phyloP scores from a whole-genome alignment of 768 basidiomycete genomes.

The Leccinum boreale region DNA sequence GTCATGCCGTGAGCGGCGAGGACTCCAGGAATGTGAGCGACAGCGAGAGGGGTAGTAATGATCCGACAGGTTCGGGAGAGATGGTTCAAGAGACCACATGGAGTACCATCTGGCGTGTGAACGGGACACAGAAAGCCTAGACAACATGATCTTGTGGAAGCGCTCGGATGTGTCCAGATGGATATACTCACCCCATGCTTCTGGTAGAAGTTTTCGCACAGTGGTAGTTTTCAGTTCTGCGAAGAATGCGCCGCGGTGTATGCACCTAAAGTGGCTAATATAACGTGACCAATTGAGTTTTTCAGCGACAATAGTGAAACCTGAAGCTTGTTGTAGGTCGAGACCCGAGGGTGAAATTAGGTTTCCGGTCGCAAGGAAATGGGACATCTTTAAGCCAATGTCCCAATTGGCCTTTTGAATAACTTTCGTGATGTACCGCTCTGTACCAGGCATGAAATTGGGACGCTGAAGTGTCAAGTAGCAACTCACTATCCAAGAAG shows the following conservation, averaged over 20 bases:
- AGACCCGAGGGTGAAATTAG: conserved; percentile 92
- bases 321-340: conserved; percentile 94
- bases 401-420: conserved; percentile 83
- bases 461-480: background rate
- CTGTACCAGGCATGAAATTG: conserved; percentile 36
- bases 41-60: conserved; percentile 70
- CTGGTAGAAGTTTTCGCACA: conserved; percentile 93
- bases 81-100: conserved; percentile 97
- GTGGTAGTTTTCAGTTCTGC: conserved; percentile 97
- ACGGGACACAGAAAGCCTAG: conserved; percentile 96
- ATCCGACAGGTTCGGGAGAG: conserved; percentile 92
- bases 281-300: conserved; percentile 99
- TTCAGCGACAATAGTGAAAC: conserved; percentile 99
- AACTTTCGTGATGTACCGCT: conserved; percentile 77
- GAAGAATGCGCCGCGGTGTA: conserved; percentile 99
- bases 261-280: conserved; percentile 95
- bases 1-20: conserved; percentile 93
- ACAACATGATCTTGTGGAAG: conserved; percentile 6
- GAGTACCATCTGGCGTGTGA: conserved; percentile 97
- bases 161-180: background rate
- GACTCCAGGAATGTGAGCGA: conserved; percentile 76
- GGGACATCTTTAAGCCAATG: conserved; percentile 83
- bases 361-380: conserved; percentile 97
- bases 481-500: conserved; percentile 76
- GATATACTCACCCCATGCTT: conserved; percentile 82